These are phyloP conservation scores for Henningerozyma blattae DNA, from an alignment of 805 yeast genomes.

Conservation along the genomic window DNA sequence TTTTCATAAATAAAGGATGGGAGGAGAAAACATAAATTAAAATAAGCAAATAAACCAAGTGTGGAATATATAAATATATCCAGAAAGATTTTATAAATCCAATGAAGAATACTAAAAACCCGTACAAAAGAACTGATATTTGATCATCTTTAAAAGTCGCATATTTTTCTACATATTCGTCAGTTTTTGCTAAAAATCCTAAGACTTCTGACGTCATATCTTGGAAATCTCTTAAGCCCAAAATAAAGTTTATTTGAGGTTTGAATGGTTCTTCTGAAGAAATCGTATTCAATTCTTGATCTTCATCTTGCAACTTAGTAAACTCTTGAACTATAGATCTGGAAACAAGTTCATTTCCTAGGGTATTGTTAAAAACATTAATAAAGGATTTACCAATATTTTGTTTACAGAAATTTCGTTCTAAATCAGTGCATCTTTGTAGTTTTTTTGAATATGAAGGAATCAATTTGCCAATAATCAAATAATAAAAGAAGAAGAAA, in stretches of 20 bases:
- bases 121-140: too few relatives aligned
- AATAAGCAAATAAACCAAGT: too few relatives aligned
- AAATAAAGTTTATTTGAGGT: conserved; percentile 27
- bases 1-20: too few relatives aligned
- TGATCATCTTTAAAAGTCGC: conserved; percentile 63
- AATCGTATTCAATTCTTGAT: neutral
- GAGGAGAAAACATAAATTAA: too few relatives aligned
- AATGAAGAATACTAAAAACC: too few relatives aligned
- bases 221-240: conserved; percentile 67
- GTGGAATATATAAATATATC: too few relatives aligned
- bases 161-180: conserved; percentile 43
- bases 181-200: conserved; percentile 36
- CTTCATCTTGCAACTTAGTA: neutral
- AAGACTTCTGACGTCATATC: conserved; percentile 46
- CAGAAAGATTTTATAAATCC: too few relatives aligned
- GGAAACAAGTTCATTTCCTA: neutral
- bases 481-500: conserved; percentile 60
- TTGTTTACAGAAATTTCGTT: too few relatives aligned
- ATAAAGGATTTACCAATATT: conserved; percentile 6
- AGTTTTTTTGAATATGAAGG: conserved; percentile 32
- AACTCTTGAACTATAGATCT: neutral
- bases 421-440: conserved; percentile 12
- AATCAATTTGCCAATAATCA: conserved; percentile 49
- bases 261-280: conserved; percentile 4
- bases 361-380: conserved; percentile 2